A percentile compares a stretch with the other conserved stretches of the same genome.
Evolutionary conservation across 805 yeast species (phyloP).

Genomic region (Pichia heedii): DNA sequence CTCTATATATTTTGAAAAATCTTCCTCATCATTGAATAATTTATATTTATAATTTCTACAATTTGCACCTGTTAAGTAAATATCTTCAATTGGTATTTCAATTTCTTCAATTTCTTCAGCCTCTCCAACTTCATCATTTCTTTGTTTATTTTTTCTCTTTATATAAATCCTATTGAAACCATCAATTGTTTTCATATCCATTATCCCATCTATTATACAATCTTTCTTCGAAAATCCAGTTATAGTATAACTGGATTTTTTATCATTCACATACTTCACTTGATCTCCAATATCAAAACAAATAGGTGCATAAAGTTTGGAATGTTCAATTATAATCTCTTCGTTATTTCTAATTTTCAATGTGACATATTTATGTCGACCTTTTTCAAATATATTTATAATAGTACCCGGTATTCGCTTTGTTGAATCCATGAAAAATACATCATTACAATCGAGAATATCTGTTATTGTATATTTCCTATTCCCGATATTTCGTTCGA

Average conservation of each 20-base stretch:
- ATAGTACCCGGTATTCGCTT: slow-evolving; percentile 1
- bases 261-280: slow-evolving; percentile 6
- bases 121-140: no score
- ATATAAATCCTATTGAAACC: slow-evolving; percentile 10
- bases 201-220: background rate
- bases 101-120: slow-evolving; percentile 4
- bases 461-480: background rate
- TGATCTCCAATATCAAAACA: slow-evolving; percentile 13
- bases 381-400: background rate
- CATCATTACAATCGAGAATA: background rate
- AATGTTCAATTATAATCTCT: slow-evolving; percentile 1
- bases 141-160: background rate
- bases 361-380: background rate
- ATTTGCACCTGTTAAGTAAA: slow-evolving; percentile 6
- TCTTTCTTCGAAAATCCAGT: slow-evolving; percentile 11
- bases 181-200: slow-evolving; percentile 6
- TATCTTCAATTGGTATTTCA: slow-evolving; percentile 3
- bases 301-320: slow-evolving; percentile 15
- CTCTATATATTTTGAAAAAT: slow-evolving; percentile 10
- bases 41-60: slow-evolving; percentile 6
- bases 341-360: slow-evolving; percentile 1
- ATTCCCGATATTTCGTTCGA: background rate
- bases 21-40: slow-evolving; percentile 11
- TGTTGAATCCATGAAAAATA: background rate
- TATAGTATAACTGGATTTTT: slow-evolving; percentile 5